These are phyloP conservation scores for Cladosporium velox DNA, from an alignment of 2,329 filamentous ascomycete species.

Conservation along the genomic window DNA sequence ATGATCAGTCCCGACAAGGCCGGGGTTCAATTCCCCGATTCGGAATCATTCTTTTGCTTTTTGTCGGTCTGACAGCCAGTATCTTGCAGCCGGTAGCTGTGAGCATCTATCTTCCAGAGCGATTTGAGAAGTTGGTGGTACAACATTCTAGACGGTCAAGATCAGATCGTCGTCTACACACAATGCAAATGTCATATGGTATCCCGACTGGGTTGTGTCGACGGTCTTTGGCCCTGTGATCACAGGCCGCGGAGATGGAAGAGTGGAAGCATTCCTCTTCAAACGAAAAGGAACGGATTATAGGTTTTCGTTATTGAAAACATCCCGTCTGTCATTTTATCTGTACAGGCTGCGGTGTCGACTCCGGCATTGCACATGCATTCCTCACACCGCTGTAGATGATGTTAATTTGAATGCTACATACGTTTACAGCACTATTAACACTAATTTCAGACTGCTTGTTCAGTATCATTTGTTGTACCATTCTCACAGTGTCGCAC, in stretches of 20 bases:
- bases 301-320: neutral
- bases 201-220: neutral
- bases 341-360: neutral
- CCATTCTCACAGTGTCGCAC: neutral
- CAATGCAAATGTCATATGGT: neutral
- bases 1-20: slow-evolving; percentile 12
- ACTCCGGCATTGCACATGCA: neutral
- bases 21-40: slow-evolving; percentile 15
- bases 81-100: neutral
- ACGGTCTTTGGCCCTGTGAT: neutral
- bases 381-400: neutral
- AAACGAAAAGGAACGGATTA: neutral
- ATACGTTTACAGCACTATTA: neutral
- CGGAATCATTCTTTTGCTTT: slow-evolving; percentile 8
- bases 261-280: neutral
- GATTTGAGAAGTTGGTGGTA: neutral
- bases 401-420: neutral
- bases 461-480: neutral
- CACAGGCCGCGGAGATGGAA: neutral
- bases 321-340: neutral
- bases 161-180: neutral
- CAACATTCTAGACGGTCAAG: neutral
- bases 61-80: neutral
- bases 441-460: neutral
- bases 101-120: neutral